Evolutionary conservation across 129 eudicot genomes (phyloP).

Genomic region (Arctium minus): DNA sequence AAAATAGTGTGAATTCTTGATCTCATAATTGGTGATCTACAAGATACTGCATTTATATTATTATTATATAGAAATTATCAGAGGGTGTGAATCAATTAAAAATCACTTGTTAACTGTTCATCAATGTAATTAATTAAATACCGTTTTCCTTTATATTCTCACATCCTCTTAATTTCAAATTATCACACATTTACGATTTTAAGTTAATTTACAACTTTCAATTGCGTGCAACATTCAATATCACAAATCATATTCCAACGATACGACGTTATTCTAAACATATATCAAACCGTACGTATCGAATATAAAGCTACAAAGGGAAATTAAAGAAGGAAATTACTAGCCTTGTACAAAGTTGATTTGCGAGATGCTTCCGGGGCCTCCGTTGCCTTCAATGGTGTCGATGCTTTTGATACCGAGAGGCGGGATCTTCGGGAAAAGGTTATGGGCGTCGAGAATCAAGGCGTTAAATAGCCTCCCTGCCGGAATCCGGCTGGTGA

Average conservation of each 20-base stretch:
- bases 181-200: neutral
- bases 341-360: conserved; percentile 39
- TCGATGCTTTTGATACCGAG: conserved; percentile 36
- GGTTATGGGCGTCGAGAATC: conserved; percentile 41
- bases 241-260: neutral
- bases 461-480: conserved; percentile 45
- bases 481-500: conserved; percentile 26
- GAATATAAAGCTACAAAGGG: neutral
- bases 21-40: no score
- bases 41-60: neutral
- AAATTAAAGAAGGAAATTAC: neutral
- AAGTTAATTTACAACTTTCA: neutral
- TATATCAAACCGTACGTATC: neutral
- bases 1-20: neutral
- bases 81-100: no score
- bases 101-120: no score
- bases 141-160: no score
- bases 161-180: no score
- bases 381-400: conserved; percentile 43
- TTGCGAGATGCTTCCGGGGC: conserved; percentile 47
- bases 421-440: conserved; percentile 36
- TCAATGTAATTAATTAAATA: no score
- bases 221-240: no score
- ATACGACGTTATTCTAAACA: neutral
- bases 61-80: no score